Base-by-base conservation (phyloP, 768 basidiomycete species). In the Hirschioporus abietinus region DNA sequence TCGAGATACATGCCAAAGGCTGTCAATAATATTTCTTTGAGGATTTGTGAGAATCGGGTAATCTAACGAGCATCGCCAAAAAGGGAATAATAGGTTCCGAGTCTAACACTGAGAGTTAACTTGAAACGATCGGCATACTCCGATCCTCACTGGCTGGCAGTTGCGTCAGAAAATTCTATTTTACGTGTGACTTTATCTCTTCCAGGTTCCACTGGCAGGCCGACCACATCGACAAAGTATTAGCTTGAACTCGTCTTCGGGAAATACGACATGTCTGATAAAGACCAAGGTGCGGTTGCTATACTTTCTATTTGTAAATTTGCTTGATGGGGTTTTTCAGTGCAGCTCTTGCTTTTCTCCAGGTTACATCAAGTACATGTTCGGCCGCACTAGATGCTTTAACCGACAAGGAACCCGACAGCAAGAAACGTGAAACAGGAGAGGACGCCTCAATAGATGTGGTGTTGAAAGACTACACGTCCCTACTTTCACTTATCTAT, bases 401-500 rank as follows among this genome's bases (percentile, higher is more conserved):
- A 52, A 52, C 42, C 42, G 42, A 52, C 42, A 52, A 52, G 42
- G 42, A 52, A 52, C 42, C 42, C 42, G 42, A 52, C 42, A 52
- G 3, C 42, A 52, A 52, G 42, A 3, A 5, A 52, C 42, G 12
- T 52, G 42, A 52, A 52, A 52, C 42, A 52, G 42, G 42, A 52
- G 42, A 52, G 42, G 42, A 52, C 42, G 42, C 42, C 42, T 52
- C 42, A 52, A 3, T 52, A 6, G 12, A 52, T 20, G 42, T 52
- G 6, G 1, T 52, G 42, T 52, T 52, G 42, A 52, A 52, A 35
- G 90, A 92, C 72, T 75, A 88, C 20, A 66, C 86, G 24, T 82
- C 86, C 1, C 76, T 91, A 36, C 79, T 90, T 60, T 78, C 84
- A 5, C 79, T 90, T 68, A 71, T 90, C n/a, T 79, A 88, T 73